Base-by-base conservation (phyloP, 2,329 filamentous ascomycete species). In the Parastagonospora avenae region DNA sequence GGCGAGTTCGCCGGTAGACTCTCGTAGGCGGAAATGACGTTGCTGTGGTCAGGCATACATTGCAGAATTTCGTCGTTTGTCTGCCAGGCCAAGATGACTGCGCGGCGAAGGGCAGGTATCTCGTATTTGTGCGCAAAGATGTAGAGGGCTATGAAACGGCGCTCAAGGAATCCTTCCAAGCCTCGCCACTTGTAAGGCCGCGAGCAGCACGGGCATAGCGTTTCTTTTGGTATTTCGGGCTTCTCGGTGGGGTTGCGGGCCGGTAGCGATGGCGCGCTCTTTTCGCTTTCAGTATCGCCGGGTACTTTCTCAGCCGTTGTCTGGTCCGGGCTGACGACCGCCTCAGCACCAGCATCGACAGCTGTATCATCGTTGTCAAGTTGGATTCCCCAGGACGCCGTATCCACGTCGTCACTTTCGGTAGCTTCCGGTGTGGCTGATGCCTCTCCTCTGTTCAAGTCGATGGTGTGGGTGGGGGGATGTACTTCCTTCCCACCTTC, bases 11-110 rank as follows among this genome's bases (percentile, higher is more conserved):
- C 58, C 1, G 69, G 67, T 1, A 72, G 58, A 31, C 50, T 59
- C 16, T 70, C 63, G 45, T 72, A 72, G 2, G 68, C 69, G 0
- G 67, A 59, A 42, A 71, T 72, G 50, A 72, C 69, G 14, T 72
- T 72, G 60, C 67, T 67, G 48, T 72, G 69, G 33, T 72, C 68
- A 3, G 69, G 69, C 67, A 72, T 72, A 8, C 66, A 68, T 45
- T 72, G 69, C 4, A 72, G 43, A 4, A 71, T 67, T 45, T 72
- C 69, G 30, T 72, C 69, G 42, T 72, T 72, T 11, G 59, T 70
- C 46, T 72, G 69, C 69, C 68, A 72, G 2, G 67, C 66, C 6
- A 71, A 48, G 4, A 71, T 59, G 9, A 72, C 63, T 2, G 67
- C 64, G 32, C 67, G 68, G 12, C 70, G 64, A 2, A 72, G 59